Evolutionary conservation across 108 stramenopile species (phyloP), one percentile per base, ranked within the genome.

Genomic region (Chaetoceros tenuissimus): DNA sequence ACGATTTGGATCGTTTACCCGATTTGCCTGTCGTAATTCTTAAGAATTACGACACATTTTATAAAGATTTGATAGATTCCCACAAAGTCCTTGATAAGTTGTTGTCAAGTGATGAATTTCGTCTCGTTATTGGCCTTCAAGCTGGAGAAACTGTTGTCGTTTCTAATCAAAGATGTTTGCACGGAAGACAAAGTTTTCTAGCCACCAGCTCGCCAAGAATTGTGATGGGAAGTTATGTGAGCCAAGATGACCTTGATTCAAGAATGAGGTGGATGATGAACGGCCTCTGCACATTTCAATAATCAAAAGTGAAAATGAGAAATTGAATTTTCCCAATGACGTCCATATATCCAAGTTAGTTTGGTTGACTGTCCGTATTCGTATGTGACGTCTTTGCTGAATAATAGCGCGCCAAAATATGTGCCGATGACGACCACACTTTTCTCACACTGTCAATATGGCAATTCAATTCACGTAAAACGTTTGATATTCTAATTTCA

Each of bases 221-320:
- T n/a, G 78, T 88, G 0, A 83, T 79, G 76, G 90, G 86, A 1
- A 89, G 87, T 62, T 93, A 89, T 60, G 73, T 87, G 24, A 68
- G 80, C 49, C 80, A 82, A 60, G 76, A 75, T 30, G 80, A 82
- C 46, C 59, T 82, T 28, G 61, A 54, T 2, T 82, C 80, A 28
- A 59, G 80, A 13, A 68, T 72, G 51, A 73, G 80, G 29, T 40
- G 34, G 34, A 40, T 40, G 34, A 40, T 40, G 34, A 40, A 40
- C 5, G 34, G 34, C 13, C 13, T 10, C 13, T 40, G 34, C 13
- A 40, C 34, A 40, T 40, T 40, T 40, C 34, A 40, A 40, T 40
- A 40, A 40, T 10, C 5, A 13, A 40, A 40, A 40, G 34, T n/a
- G n/a, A n/a, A n/a, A n/a, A n/a, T n/a, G n/a, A n/a, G n/a, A n/a